Evolutionary conservation across 805 yeast species (phyloP), one percentile per base, ranked within the genome.

Genomic region (Cyberlindnera misumaiensis): DNA sequence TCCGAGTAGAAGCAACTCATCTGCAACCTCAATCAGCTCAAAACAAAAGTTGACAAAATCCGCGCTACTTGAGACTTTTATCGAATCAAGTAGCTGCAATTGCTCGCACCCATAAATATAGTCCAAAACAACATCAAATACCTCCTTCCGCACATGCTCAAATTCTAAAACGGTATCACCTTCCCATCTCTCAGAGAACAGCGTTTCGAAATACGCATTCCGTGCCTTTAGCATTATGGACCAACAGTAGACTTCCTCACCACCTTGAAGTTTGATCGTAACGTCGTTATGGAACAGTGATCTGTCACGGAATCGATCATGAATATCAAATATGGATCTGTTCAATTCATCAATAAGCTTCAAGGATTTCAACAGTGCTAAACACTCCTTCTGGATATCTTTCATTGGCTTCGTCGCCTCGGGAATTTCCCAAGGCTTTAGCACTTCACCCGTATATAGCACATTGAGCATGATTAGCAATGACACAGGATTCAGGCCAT

Each of bases 151-250:
- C 12, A 79, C 60, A 35, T 71, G 69, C 2, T 61, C 56, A 33
- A 85, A 66, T 28, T 68, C 62, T 12, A 78, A 37, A 0, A 42
- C 39, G 2, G 29, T 13, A 10, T 34, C 39, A n/a, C 38, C 36
- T 9, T 46, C 53, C 94, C 93, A 85, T 34, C 76, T 53, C 1
- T 58, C 52, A 0, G 80, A 70, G 27, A 83, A 65, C 3, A 76
- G 46, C 0, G 80, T 67, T 39, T 74, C 79, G 54, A 88, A 85
- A 51, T 69, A 83, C 0, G 75, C 77, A 34, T 80, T 73, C 42
- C 94, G 60, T 0, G 72, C 56, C 4, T 61, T 52, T n/a, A 88
- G 51, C 4, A 86, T 59, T 10, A 66, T 63, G 3, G 80, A 69
- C 50, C 77, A 76, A 6, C 74, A 70, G 4, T 43, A 40, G 0